Base-by-base conservation (phyloP, 2,329 filamentous ascomycete genomes). In the Keithomyces neogunnii region DNA sequence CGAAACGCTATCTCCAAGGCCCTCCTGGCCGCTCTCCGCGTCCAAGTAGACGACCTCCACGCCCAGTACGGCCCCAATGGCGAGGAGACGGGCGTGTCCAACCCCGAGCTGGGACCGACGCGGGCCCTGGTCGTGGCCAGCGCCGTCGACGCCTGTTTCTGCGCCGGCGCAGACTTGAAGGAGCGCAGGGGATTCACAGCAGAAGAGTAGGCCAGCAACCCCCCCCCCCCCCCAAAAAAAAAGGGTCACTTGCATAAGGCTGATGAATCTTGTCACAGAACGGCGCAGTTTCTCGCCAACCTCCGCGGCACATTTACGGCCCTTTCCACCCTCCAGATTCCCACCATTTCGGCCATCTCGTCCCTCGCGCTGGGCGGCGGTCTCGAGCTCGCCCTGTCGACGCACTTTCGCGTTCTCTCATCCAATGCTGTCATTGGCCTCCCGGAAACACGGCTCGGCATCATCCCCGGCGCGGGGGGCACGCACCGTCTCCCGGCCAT, bases 81-180 rank as follows among this genome's bases (percentile, higher is more conserved):
- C 52, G 70, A 79, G 44, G 81, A 85, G 66, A 54, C 75, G 2
- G 49, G 47, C 26, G 31, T 38, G 26, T 6, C 31, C 5, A 64
- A 73, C 0, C 56, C 60, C 0, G 72, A 73, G 56, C 73, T 68
- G 54, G 77, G 76, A 0, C 77, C 78, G 0, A 96, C 91, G 13
- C 75, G 93, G 57, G 92, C 88, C 2, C 67, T 99, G 59, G 81
- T 99, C 40, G 61, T 99, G 13, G 87, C 89, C 9, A 95, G 88
- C 63, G 88, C 89, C 40, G 79, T 89, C n/a, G 89, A 96, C 60
- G 76, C 81, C 29, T 86, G 84, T 61, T 99, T 99, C 68, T 99
- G 93, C 69, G 89, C 93, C 0, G 93, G 93, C 38, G 93, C 93
- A 3, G 93, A 99, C 65, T 71, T 99, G 62, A 97, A 96, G 66